Evolutionary conservation across 345 rosid species (phyloP), one percentile per base, ranked within the genome.

Genomic region (Rhodamnia argentea): DNA sequence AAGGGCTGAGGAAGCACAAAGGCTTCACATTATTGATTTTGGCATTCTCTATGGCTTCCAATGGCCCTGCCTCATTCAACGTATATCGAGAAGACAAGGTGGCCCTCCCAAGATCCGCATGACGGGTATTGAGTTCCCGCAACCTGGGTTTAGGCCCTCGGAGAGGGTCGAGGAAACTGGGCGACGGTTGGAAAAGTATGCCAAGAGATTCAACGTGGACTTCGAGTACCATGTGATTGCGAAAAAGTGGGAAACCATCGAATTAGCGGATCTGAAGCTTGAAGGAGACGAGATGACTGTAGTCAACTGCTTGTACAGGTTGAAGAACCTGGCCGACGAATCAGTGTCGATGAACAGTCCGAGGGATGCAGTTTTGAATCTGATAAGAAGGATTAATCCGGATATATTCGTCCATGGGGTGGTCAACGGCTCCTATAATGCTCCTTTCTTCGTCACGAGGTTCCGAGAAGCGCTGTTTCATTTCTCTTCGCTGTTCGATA

Each of bases 31-130:
- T 53, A 93, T 96, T 62, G 98, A 94, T 86, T 94, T 96, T 40
- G 98, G 98, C 15, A 91, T 95, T 56, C 90, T 91, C 75, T 96
- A 94, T 86, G 98, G 98, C 13, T 94, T 96, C 83, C 98, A 96
- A 44, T 96, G 98, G 98, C 98, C 98, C 82, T 94, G 95, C 90
- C 88, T 94, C 16, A 96, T 96, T 60, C 93, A 95, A 55, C 90
- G 91, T 1, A 85, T 94, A 24, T 91, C 98, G 0, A 52, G 64
- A 27, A 87, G 92, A 56, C 81, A 60, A 5, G 90, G 84, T 22
- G 94, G 94, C 47, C 94, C 98, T 54, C 94, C 96, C 10, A 89
- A 82, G 88, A 85, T 96, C 85, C 95, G 96, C 1, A 92, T 96
- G 42, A 96, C 98, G 0, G 98, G 96, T 32, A 91, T 96, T 53